A percentile compares a stretch with the other conserved stretches of the same genome.
These are phyloP conservation scores for Thermoascus crustaceus DNA, from an alignment of 2,329 filamentous ascomycete species.

Conservation along the genomic window DNA sequence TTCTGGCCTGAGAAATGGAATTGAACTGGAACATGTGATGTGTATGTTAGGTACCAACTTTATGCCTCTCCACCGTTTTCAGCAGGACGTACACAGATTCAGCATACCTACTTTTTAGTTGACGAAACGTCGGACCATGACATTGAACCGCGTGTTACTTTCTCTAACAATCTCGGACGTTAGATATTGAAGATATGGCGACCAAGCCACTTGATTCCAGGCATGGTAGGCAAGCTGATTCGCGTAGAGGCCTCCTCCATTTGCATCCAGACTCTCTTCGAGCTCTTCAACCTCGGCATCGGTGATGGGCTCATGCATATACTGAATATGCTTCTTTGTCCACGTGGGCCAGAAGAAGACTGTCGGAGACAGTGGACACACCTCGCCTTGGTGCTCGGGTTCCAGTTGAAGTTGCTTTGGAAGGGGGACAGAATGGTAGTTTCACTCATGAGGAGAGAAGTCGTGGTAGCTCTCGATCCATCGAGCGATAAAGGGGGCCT, in stretches of 20 bases:
- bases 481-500: conserved; percentile 26
- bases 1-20: conserved; percentile 29
- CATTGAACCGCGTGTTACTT: conserved; percentile 31
- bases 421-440: conserved; percentile 31
- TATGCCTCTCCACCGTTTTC: no score
- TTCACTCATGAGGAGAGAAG: conserved; percentile 30
- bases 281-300: conserved; percentile 22
- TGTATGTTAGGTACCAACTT: background rate
- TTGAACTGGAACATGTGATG: conserved; percentile 10
- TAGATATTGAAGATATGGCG: conserved; percentile 25
- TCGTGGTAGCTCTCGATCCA: conserved; percentile 29
- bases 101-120: no score
- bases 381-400: conserved; percentile 20
- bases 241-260: conserved; percentile 27
- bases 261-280: conserved; percentile 20
- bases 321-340: conserved; percentile 32
- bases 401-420: conserved; percentile 32
- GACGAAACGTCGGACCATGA: conserved; percentile 21
- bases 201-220: conserved; percentile 31
- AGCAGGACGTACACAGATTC: no score
- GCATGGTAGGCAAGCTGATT: conserved; percentile 33
- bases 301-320: conserved; percentile 30
- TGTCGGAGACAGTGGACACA: conserved; percentile 29
- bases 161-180: conserved; percentile 25
- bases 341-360: conserved; percentile 37